Evolutionary conservation across 768 basidiomycete genomes (phyloP), one percentile per base, ranked within the genome.

Genomic region (Fistulinella prunicolor): DNA sequence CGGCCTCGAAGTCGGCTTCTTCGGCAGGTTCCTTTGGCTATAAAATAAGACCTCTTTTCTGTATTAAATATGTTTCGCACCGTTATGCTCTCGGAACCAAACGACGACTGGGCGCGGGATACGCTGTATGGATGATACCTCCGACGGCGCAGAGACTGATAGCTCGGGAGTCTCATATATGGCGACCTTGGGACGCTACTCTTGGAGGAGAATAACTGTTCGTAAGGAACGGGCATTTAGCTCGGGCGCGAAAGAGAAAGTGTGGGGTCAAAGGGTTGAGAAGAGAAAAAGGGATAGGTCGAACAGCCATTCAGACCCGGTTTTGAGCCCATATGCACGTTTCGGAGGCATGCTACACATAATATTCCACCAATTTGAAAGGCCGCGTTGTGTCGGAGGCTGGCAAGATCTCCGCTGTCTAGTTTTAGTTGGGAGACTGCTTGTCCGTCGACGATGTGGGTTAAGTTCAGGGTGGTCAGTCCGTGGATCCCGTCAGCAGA

Each of bases 341-440:
- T 62, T 60, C 42, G 42, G 47, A 57, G 52, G 61, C 61, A 62
- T 55, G 62, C 57, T 55, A 40, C 30, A 35, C 29, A 22, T 28
- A 28, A 28, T 53, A 49, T 41, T 41, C 28, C 38, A 41, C 40
- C 38, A 36, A 40, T 46, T 62, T 54, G 39, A 50, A 64, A 64
- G 56, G 35, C 61, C 59, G 59, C 61, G 49, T 58, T 56, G 38
- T 50, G 46, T 50, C 51, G 39, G 52, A 49, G 39, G 50, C 30
- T 34, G 46, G 45, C 17, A 35, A 24, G 56, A 59, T 63, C 58
- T 60, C 57, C 60, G 57, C 60, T 46, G 41, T 51, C 60, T 60
- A 38, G 41, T 62, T 61, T 48, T 46, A 54, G 51, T 45, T 42
- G 56, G 17, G 10, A 37, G 26, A 44, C 39, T 56, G 7, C 49